These are phyloP conservation scores for Chaetothyriales sp. DNA, from an alignment of 2,329 filamentous ascomycete species.

Conservation along the genomic window DNA sequence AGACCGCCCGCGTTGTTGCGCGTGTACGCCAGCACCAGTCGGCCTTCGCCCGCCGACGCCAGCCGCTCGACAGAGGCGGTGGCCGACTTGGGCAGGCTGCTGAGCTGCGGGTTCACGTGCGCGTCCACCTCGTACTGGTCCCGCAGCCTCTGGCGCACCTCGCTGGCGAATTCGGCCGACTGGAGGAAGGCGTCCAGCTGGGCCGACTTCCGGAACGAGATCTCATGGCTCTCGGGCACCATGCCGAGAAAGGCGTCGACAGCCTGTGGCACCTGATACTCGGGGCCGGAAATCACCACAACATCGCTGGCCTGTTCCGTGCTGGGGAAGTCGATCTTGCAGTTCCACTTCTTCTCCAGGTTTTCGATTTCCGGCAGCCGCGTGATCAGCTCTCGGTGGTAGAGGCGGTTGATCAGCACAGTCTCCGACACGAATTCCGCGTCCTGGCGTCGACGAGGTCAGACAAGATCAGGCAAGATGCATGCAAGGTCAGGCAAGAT, in stretches of 20 bases:
- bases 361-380: conserved; percentile 83
- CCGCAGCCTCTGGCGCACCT: conserved; percentile 72
- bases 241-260: conserved; percentile 94
- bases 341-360: conserved; percentile 98
- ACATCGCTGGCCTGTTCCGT: conserved; percentile 95
- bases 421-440: conserved; percentile 93
- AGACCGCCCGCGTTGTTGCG: conserved; percentile 93
- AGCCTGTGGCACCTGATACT: conserved; percentile 95
- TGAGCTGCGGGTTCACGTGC: conserved; percentile 43
- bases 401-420: conserved; percentile 84
- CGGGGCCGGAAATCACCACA: conserved; percentile 86
- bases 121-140: conserved; percentile 85
- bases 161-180: conserved; percentile 65
- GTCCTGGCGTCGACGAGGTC: conserved; percentile 41
- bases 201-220: conserved; percentile 63
- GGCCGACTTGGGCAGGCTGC: conserved; percentile 19
- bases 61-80: conserved; percentile 28
- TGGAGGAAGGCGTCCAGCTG: conserved; percentile 70
- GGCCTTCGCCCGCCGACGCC: conserved; percentile 36
- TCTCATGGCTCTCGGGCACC: conserved; percentile 91
- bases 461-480: no score
- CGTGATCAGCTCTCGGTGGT: conserved; percentile 84
- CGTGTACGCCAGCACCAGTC: conserved; percentile 68
- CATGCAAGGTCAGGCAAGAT: no score
- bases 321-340: conserved; percentile 96